Evolutionary conservation across 768 basidiomycete species (phyloP).

Genomic region (Paxillus rubicundulus): DNA sequence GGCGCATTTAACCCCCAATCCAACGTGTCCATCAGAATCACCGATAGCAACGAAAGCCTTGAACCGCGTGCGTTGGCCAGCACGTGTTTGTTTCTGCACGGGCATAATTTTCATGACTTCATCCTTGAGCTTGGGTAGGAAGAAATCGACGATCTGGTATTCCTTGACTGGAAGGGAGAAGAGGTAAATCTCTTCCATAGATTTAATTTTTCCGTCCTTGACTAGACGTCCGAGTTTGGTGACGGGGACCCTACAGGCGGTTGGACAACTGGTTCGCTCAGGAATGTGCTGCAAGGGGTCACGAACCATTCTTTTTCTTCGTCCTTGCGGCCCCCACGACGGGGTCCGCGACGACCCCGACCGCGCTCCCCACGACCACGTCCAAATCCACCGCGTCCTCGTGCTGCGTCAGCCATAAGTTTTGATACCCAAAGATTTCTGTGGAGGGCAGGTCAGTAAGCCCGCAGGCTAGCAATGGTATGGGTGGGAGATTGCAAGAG

Average conservation of each 20-base stretch:
- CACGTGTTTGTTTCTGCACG: conserved; percentile 99
- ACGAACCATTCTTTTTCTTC: conserved; percentile 99
- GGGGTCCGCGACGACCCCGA: conserved; percentile 71
- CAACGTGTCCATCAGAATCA: conserved; percentile 98
- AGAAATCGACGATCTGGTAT: conserved; percentile 98
- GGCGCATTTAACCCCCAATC: conserved; percentile 98
- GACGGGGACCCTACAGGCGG: conserved; percentile 76
- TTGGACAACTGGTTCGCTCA: conserved; percentile 5
- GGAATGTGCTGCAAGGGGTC: neutral
- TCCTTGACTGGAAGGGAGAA: conserved; percentile 99
- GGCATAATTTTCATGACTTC: conserved; percentile 99
- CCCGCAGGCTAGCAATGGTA: neutral
- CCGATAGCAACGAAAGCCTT: conserved; percentile 99
- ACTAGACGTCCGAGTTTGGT: conserved; percentile 99
- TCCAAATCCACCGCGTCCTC: conserved; percentile 90
- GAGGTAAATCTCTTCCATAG: conserved; percentile 99
- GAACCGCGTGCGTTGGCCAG: conserved; percentile 99
- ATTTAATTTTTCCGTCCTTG: conserved; percentile 99
- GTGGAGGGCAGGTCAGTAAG: conserved; percentile 24
- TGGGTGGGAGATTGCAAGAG: neutral
- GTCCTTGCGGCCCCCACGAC: conserved; percentile 97
- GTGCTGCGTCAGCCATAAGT: conserved; percentile 85
- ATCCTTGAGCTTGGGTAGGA: conserved; percentile 99
- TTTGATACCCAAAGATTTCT: conserved; percentile 27
- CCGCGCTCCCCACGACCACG: conserved; percentile 75